phyloP scores from a whole-genome alignment of 2,329 filamentous ascomycete species.

The Aspergillus hiratsukae region DNA sequence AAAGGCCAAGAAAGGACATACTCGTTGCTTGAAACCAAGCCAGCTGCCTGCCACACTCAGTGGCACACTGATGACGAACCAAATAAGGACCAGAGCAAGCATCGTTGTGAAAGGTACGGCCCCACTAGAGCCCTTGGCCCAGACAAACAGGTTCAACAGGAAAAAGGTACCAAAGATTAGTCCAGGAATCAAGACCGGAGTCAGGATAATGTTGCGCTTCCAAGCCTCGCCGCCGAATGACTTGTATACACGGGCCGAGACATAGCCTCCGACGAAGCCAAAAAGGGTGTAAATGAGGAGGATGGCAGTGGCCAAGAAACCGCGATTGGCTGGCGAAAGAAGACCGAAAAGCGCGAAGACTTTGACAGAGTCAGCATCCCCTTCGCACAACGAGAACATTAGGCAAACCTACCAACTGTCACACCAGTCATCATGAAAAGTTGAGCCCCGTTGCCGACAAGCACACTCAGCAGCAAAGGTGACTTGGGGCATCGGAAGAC shows the following conservation, averaged over 20 bases:
- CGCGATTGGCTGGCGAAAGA: slow-evolving; percentile 90
- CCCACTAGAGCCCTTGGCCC: slow-evolving; percentile 86
- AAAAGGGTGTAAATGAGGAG: slow-evolving; percentile 90
- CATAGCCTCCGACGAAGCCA: slow-evolving; percentile 86
- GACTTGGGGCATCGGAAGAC: slow-evolving; percentile 86
- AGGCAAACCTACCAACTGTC: slow-evolving; percentile 61
- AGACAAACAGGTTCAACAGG: slow-evolving; percentile 91
- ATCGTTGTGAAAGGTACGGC: slow-evolving; percentile 96
- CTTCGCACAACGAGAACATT: not conserved
- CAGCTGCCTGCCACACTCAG: slow-evolving; percentile 86
- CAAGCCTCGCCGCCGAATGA: slow-evolving; percentile 85
- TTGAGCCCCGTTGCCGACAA: slow-evolving; percentile 90
- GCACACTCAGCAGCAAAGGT: slow-evolving; percentile 76
- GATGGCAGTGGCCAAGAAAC: slow-evolving; percentile 88
- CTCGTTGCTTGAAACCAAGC: slow-evolving; percentile 76
- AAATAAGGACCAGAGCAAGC: slow-evolving; percentile 87
- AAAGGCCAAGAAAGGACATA: slow-evolving; percentile 21
- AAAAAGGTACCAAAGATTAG: slow-evolving; percentile 88
- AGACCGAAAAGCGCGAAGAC: slow-evolving; percentile 90
- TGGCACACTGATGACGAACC: slow-evolving; percentile 95
- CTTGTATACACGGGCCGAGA: slow-evolving; percentile 89
- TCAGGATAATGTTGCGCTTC: slow-evolving; percentile 89
- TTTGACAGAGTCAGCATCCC: slow-evolving; percentile 14
- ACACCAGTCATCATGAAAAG: slow-evolving; percentile 96
- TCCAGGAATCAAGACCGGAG: slow-evolving; percentile 77